phyloP scores from a whole-genome alignment of 805 yeast species.

The Metschnikowia anglica region DNA sequence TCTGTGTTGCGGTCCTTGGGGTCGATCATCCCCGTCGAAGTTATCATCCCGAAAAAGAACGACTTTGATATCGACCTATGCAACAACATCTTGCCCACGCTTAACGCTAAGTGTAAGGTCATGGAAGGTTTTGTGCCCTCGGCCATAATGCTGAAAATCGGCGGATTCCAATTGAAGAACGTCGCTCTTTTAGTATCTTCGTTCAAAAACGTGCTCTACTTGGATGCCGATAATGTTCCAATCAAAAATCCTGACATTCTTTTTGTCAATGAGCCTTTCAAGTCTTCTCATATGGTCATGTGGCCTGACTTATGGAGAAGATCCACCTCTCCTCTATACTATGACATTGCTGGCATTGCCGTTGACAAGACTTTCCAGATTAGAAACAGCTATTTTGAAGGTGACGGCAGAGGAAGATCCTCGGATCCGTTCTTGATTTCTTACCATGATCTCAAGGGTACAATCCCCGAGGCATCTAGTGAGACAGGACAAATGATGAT shows the following conservation, averaged over 20 bases:
- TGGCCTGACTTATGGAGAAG: constrained; percentile 48
- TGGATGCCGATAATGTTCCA: constrained; percentile 43
- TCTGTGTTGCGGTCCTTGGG: constrained; percentile 35
- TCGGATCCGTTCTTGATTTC: constrained; percentile 15
- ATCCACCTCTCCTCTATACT: constrained; percentile 37
- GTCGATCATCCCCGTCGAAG: constrained; percentile 37
- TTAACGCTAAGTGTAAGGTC: constrained; percentile 40
- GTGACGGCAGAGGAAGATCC: constrained; percentile 28
- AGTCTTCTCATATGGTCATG: constrained; percentile 27
- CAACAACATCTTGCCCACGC: constrained; percentile 29
- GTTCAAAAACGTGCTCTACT: constrained; percentile 35
- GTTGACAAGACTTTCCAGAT: constrained; percentile 21
- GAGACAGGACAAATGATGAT: constrained; percentile 43
- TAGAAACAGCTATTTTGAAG: constrained; percentile 30
- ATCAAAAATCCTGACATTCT: constrained; percentile 36
- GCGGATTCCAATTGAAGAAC: constrained; percentile 37
- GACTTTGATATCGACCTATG: constrained; percentile 39
- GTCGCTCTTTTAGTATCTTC: constrained; percentile 38
- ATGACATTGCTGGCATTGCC: constrained; percentile 33
- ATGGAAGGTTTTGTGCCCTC: constrained; percentile 45
- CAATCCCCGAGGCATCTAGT: constrained; percentile 38
- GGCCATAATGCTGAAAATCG: constrained; percentile 21
- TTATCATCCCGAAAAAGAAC: constrained; percentile 31
- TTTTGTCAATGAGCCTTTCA: constrained; percentile 36
- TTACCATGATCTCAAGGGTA: constrained; percentile 31